phyloP scores from a whole-genome alignment of 805 yeast genomes.

The Lipomyces kockii region DNA sequence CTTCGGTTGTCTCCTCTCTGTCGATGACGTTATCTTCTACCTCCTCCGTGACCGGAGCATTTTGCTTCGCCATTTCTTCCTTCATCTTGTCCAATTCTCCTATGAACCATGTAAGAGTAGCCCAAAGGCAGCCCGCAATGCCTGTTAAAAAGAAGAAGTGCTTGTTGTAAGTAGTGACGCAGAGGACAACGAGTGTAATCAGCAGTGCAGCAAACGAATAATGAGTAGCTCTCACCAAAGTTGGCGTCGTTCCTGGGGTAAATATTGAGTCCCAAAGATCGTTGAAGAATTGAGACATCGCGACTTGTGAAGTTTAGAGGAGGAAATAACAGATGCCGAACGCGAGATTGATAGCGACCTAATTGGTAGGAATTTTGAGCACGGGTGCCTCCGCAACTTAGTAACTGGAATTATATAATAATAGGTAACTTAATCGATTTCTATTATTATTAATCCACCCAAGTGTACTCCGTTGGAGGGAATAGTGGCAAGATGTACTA shows the following conservation, averaged over 20 bases:
- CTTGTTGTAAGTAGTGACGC: conserved; percentile 61
- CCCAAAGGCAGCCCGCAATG: conserved; percentile 73
- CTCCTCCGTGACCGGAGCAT: conserved; percentile 37
- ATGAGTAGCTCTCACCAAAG: conserved; percentile 87
- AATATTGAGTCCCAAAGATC: conserved; percentile 91
- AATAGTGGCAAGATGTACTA: no score
- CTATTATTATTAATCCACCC: not conserved
- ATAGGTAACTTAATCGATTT: no score
- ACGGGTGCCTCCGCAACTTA: not conserved
- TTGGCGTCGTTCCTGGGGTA: conserved; percentile 92
- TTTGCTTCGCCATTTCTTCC: conserved; percentile 35
- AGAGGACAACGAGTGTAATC: conserved; percentile 60
- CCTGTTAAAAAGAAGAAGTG: conserved; percentile 64
- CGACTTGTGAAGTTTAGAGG: not conserved
- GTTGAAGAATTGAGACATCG: conserved; percentile 46
- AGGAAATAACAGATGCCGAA: not conserved
- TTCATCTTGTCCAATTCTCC: conserved; percentile 34
- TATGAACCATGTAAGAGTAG: conserved; percentile 75
- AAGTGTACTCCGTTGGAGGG: no score
- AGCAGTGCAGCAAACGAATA: conserved; percentile 71
- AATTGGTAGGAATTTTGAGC: no score
- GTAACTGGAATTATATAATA: not conserved
- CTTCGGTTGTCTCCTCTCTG: conserved; percentile 28
- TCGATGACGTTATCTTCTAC: conserved; percentile 16
- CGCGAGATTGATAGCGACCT: not conserved